Evolutionary conservation across 257 asterid genomes (phyloP), one percentile per base, ranked within the genome.

Genomic region (Avicennia marina): DNA sequence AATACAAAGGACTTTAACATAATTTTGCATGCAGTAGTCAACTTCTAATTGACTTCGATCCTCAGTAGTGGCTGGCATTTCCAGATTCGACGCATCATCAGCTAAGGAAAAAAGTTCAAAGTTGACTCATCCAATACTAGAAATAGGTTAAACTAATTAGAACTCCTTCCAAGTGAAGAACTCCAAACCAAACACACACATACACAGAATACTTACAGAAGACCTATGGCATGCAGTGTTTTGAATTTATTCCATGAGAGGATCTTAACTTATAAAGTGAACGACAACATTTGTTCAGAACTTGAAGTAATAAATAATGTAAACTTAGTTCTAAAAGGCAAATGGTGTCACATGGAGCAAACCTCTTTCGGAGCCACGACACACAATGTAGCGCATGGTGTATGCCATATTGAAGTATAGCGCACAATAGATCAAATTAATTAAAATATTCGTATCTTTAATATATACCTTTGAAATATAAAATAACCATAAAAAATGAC

Each of bases 111-210:
- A 83, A 31, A 90, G 81, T 56, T 83, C 95, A 25, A 94, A 76
- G 78, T 87, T 77, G 69, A 90, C 95, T 50, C 73, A 84, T 55
- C 96, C 98, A 75, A 90, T 81, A 69, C 98, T 89, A 91, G 75
- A 72, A 76, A 72, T 40, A 55, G 62, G 66, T 46, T 44, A 62
- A 56, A 20, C 61, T 22, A 31, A 33, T 65, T 52, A 63, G 36
- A 9, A 25, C 43, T 41, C 13, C 58, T 63, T 63, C 57, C 45
- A 57, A 63, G 26, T 24, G 2, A 20, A 36, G 55, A 65, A 11
- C 18, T 26, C 7, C 25, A 53, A 53, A 64, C 38, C 24, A n/a
- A 44, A 33, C 2, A 13, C 0, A 38, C 53, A 38, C 5, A 10
- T 46, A 40, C 21, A 56, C 20, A 22, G 45, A 56, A 4, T 33